Percentiles rank a stretch among this genome's conserved stretches.
phyloP scores from a whole-genome alignment of 768 basidiomycete genomes.

The Kwoniella dendrophila region DNA sequence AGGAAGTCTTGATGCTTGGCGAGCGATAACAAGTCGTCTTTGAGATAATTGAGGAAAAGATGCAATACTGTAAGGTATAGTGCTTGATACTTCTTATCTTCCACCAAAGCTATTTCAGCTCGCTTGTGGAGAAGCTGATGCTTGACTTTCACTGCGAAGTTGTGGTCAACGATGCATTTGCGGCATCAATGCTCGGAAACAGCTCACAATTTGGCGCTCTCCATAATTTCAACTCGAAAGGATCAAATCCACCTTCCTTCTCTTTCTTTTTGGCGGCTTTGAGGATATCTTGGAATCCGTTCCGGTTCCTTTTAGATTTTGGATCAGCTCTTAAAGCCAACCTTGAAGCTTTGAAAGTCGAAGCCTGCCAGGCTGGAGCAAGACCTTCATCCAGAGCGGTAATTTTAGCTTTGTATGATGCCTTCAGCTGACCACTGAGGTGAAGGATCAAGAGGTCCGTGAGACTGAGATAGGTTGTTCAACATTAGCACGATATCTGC shows the following conservation, averaged over 20 bases:
- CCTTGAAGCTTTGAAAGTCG: constrained; percentile 14
- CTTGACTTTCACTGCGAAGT: constrained; percentile 16
- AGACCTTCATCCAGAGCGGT: constrained; percentile 31
- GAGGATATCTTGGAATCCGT: constrained; percentile 15
- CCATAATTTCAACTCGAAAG: constrained; percentile 7
- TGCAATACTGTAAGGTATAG: constrained; percentile 68
- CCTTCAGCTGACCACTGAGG: constrained; percentile 61
- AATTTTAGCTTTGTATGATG: constrained; percentile 2
- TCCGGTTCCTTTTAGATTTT: constrained; percentile 13
- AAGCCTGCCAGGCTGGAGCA: constrained; percentile 19
- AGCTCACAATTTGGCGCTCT: constrained; percentile 16
- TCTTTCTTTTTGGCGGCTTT: constrained; percentile 2
- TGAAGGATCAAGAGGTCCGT: constrained; percentile 70
- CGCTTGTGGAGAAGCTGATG: constrained; percentile 28
- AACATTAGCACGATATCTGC: neutral
- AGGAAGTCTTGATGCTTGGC: constrained; percentile 53
- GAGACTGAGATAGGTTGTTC: constrained; percentile 50
- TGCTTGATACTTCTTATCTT: constrained; percentile 63
- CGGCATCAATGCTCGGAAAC: neutral
- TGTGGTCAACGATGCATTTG: neutral
- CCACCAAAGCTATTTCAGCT: constrained; percentile 30
- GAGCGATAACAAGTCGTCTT: constrained; percentile 61
- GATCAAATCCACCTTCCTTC: neutral
- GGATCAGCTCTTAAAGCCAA: constrained; percentile 8
- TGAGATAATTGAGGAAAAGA: constrained; percentile 64